Conservation (phyloP, 305 asterid genomes). For the Ajuga reptans region DNA sequence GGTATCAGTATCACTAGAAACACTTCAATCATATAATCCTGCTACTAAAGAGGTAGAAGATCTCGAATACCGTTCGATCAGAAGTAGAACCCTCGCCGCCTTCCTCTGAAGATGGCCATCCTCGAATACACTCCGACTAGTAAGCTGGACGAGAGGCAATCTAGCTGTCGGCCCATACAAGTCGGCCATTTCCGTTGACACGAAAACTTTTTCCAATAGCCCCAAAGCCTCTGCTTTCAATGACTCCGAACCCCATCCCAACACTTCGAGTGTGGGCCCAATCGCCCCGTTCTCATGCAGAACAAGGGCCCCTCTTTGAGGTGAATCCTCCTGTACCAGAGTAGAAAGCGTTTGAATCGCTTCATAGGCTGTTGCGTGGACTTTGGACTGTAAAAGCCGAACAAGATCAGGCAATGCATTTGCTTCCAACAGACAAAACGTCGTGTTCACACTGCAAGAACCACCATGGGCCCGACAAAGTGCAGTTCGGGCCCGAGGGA, state of each 20-base stretch:
- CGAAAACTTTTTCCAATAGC: slow-evolving; percentile 44
- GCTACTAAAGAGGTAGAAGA: slow-evolving; percentile 39
- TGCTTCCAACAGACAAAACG: slow-evolving; percentile 54
- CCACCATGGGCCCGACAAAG: slow-evolving; percentile 51
- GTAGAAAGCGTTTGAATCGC: slow-evolving; percentile 63
- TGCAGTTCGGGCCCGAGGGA: slow-evolving; percentile 17
- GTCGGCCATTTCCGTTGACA: slow-evolving; percentile 50
- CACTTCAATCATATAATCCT: slow-evolving; percentile 25
- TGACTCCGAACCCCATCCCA: slow-evolving; percentile 57
- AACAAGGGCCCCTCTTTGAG: slow-evolving; percentile 46
- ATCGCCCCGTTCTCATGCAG: slow-evolving; percentile 43
- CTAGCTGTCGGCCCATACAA: slow-evolving; percentile 37
- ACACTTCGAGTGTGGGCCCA: slow-evolving; percentile 36
- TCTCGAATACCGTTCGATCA: slow-evolving; percentile 45
- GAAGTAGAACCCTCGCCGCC: slow-evolving; percentile 47
- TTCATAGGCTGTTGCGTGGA: slow-evolving; percentile 54
- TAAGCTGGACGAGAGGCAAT: slow-evolving; percentile 36
- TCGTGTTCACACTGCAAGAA: slow-evolving; percentile 29
- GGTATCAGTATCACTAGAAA: not conserved
- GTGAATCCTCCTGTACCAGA: slow-evolving; percentile 48
- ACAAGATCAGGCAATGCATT: slow-evolving; percentile 43
- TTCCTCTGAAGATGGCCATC: slow-evolving; percentile 57
- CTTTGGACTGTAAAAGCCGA: slow-evolving; percentile 28
- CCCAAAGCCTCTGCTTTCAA: slow-evolving; percentile 50
- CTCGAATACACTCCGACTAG: slow-evolving; percentile 40